Conservation (phyloP, 2,329 filamentous ascomycete species). For the Thielaviopsis euricoi region DNA sequence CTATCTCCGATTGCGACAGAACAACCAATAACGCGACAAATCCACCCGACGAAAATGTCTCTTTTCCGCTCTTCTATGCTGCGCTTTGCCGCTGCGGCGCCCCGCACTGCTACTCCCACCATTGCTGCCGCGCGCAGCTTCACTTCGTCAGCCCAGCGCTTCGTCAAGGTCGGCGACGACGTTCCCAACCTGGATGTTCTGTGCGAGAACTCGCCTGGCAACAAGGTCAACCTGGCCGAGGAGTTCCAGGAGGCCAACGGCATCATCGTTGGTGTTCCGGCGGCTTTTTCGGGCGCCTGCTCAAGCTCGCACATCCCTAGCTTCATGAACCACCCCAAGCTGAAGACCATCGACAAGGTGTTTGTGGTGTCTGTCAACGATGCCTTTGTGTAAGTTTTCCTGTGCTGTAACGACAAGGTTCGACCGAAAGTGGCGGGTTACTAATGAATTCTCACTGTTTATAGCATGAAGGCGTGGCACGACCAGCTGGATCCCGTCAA, state of each 20-base stretch:
- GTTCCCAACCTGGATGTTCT: conserved; percentile 65
- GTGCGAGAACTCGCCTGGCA: conserved; percentile 73
- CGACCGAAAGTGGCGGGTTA: not conserved
- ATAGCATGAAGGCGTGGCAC: conserved; percentile 79
- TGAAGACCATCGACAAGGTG: conserved; percentile 66
- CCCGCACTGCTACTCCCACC: not conserved
- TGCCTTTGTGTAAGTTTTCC: conserved; percentile 62
- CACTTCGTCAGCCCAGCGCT: conserved; percentile 41
- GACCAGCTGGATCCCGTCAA: conserved; percentile 58
- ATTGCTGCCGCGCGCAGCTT: conserved; percentile 26
- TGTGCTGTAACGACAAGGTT: not conserved
- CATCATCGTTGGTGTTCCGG: conserved; percentile 72
- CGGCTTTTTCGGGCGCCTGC: conserved; percentile 49
- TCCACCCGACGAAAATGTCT: not conserved
- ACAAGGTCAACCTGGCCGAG: conserved; percentile 73
- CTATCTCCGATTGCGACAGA: not conserved
- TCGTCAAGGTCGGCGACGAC: conserved; percentile 62
- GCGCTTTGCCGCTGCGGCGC: conserved; percentile 6
- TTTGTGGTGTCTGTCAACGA: conserved; percentile 92
- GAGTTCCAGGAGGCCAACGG: conserved; percentile 44
- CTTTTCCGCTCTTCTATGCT: conserved; percentile 8
- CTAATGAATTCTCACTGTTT: not conserved
- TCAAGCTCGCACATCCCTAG: conserved; percentile 60
- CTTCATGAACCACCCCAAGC: conserved; percentile 63
- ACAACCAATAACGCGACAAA: not conserved